phyloP scores from a whole-genome alignment of 352 stramenopile species.

The Pythium chondricola region DNA sequence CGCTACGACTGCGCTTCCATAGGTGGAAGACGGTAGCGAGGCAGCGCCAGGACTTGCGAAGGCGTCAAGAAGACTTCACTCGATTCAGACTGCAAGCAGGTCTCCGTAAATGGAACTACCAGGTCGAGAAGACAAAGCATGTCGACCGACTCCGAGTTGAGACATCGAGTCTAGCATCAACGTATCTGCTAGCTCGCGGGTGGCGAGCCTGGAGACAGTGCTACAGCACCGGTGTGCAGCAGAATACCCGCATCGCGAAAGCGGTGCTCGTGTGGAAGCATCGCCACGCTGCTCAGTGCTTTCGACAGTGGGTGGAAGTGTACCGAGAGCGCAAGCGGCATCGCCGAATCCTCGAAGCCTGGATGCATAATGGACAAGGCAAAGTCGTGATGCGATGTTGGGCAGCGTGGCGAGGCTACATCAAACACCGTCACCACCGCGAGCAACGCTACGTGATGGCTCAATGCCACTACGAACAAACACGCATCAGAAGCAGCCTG shows the following conservation, averaged over 20 bases:
- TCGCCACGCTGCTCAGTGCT: conserved; percentile 1
- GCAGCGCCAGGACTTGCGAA: too few relatives aligned
- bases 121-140: too few relatives aligned
- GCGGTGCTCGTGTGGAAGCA: neutral
- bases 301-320: conserved; percentile 3
- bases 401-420: conserved; percentile 3
- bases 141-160: too few relatives aligned
- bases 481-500: neutral
- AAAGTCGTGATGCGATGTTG: conserved; percentile 1
- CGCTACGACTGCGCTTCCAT: conserved; percentile 1
- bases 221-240: too few relatives aligned
- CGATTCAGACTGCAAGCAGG: neutral
- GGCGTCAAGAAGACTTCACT: too few relatives aligned
- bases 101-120: too few relatives aligned
- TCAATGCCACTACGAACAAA: neutral
- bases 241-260: too few relatives aligned
- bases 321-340: neutral
- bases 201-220: too few relatives aligned
- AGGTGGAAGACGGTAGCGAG: neutral
- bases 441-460: neutral
- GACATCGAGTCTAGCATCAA: too few relatives aligned
- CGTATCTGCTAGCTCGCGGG: too few relatives aligned
- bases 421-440: neutral
- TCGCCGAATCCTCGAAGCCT: neutral
- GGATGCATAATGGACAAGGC: neutral